A percentile compares a stretch with the other conserved stretches of the same genome.
Conservation (phyloP, 192 early-diverging fungal genomes). For the Piromyces finnis region DNA sequence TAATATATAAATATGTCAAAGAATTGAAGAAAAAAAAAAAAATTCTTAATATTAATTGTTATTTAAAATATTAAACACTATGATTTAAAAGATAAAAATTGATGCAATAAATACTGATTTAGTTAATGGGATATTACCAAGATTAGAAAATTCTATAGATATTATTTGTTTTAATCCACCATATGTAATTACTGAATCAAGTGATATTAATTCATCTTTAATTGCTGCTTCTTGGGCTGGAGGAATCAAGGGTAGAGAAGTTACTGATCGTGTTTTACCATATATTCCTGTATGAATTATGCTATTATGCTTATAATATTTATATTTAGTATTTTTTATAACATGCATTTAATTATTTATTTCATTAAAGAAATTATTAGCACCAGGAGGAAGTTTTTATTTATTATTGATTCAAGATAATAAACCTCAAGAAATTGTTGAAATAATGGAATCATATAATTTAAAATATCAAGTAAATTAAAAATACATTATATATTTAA, state of each 20-base stretch:
- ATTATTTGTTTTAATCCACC: conserved; percentile 87
- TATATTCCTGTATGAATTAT: conserved; percentile 35
- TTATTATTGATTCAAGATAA: conserved; percentile 76
- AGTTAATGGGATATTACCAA: conserved; percentile 22
- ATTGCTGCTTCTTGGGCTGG: conserved; percentile 88
- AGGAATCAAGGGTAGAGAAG: conserved; percentile 71
- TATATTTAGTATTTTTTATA: no score
- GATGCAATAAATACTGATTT: conserved; percentile 51
- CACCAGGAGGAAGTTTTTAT: conserved; percentile 59
- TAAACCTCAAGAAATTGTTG: conserved; percentile 56
- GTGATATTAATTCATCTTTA: conserved; percentile 50
- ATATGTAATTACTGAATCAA: conserved; percentile 70
- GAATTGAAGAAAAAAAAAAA: no score
- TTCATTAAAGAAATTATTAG: conserved; percentile 28
- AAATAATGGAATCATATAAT: conserved; percentile 28
- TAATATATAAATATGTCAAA: not conserved
- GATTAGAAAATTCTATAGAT: conserved; percentile 43
- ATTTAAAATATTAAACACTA: no score
- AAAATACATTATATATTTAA: no score
- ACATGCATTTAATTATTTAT: no score
- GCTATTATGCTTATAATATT: no score
- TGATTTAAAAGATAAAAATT: conserved; percentile 23
- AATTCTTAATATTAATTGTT: no score
- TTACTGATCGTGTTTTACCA: conserved; percentile 63
- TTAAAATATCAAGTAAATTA: conserved; percentile 10